Evolutionary conservation across 163 green algal species (phyloP), one percentile per base, ranked within the genome.

Genomic region (Scenedesmus sp.): DNA sequence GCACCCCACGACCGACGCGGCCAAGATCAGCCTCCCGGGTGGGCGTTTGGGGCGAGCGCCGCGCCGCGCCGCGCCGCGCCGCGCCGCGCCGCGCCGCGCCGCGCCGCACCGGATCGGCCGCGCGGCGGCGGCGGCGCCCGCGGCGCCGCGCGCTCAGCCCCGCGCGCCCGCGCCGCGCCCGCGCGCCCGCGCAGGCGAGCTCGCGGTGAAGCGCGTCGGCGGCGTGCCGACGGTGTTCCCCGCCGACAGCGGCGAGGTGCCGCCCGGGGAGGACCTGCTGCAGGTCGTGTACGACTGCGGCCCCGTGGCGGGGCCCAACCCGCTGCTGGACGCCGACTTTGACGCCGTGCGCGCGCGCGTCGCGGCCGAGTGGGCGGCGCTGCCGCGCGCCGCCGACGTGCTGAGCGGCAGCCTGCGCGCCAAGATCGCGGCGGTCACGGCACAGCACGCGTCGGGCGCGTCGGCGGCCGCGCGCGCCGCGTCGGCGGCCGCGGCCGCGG

Each of bases 211-310:
- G 78, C 85, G 84, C 11, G 90, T 95, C 1, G 58, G 88, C 13
- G 91, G 90, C 22, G 83, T 97, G 50, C 93, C 94, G 0, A 97
- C 87, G 1, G 88, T 91, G 0, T 97, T 96, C 81, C 93, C 91
- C 45, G 87, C 89, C 2, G 91, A 94, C 11, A 80, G 75, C 1
- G 85, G 85, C 0, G 77, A 92, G 60, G 92, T 96, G 45, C 36
- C 48, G 0, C 56, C 81, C 2, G 84, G 88, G 36, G 91, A 95
- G 14, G 90, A 97, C 75, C 45, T 96, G 82, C 88, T 97, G 24
- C 74, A 90, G 80, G 82, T 92, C 6, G 85, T 96, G 42, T 97
- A 96, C 66, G 89, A 97, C 73, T 75, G 71, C 11, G 80, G 92
- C 3, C 93, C 93, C 10, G 47, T 95, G 42, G 20, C 79, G 45